These are phyloP conservation scores for Spongospora subterranea DNA, from an alignment of 208 protist genomes.

Conservation along the genomic window DNA sequence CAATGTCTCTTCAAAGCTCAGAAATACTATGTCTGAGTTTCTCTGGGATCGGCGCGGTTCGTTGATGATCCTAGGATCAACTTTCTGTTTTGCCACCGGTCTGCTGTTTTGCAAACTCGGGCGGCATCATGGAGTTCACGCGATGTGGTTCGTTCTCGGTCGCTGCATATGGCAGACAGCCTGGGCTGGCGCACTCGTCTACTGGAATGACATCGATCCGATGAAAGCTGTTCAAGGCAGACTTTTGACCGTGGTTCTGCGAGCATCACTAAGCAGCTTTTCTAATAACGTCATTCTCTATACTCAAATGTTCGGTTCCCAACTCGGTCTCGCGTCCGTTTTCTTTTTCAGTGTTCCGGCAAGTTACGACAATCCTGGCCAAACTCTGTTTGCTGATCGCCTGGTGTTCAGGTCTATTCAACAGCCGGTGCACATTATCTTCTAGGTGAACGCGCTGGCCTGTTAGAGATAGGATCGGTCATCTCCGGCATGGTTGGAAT, in stretches of 20 bases:
- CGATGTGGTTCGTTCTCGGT: slow-evolving; percentile 34
- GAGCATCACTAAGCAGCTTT: slow-evolving; percentile 6
- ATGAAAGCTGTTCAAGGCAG: background rate
- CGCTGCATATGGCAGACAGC: slow-evolving; percentile 34
- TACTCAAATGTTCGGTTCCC: background rate
- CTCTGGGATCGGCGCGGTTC: slow-evolving; percentile 8
- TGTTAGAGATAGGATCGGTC: slow-evolving; percentile 20
- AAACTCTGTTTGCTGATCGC: background rate
- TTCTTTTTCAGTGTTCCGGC: slow-evolving; percentile 52
- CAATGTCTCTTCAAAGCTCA: too few species aligned
- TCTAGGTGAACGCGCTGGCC: slow-evolving; percentile 3
- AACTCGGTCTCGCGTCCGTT: slow-evolving; percentile 23
- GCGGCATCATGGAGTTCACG: background rate
- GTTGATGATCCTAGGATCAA: slow-evolving; percentile 19
- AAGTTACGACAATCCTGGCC: background rate
- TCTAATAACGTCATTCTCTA: slow-evolving; percentile 43
- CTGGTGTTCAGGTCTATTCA: background rate
- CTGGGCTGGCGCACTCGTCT: background rate
- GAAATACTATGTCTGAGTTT: background rate
- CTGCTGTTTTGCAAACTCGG: slow-evolving; percentile 23
- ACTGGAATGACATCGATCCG: slow-evolving; percentile 18
- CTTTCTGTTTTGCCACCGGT: background rate
- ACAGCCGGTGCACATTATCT: background rate
- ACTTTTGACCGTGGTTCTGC: background rate
- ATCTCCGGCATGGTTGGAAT: background rate